These are phyloP conservation scores for Allomyces macrogynus DNA, from an alignment of 192 early-diverging fungal genomes.

Conservation along the genomic window DNA sequence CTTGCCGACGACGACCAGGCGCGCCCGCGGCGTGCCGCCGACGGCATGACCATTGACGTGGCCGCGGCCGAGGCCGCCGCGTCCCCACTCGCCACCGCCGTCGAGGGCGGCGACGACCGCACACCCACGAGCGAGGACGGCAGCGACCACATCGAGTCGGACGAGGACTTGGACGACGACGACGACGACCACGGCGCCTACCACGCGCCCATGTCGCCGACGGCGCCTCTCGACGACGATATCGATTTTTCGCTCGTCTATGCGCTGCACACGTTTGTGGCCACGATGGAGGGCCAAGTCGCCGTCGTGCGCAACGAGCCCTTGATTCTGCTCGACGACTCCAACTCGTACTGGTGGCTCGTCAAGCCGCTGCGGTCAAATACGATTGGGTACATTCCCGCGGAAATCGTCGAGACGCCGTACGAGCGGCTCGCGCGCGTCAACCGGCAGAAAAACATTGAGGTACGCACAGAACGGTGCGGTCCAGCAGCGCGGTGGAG, in stretches of 20 bases:
- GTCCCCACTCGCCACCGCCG: background rate
- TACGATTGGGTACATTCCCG: conserved; percentile 70
- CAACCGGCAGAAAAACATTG: conserved; percentile 53
- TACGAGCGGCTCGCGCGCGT: conserved; percentile 56
- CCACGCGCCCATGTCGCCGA: background rate
- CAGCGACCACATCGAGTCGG: background rate
- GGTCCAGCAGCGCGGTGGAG: no score
- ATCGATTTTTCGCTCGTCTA: conserved; percentile 65
- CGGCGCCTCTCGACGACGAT: conserved; percentile 22
- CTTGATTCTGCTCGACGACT: conserved; percentile 61
- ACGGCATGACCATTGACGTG: background rate
- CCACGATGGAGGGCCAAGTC: conserved; percentile 65
- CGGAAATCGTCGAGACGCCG: conserved; percentile 53
- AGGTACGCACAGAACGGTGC: background rate
- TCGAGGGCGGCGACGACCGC: background rate
- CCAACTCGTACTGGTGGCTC: conserved; percentile 67
- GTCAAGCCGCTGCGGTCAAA: conserved; percentile 43
- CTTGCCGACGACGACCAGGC: no score
- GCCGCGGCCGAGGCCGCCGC: background rate
- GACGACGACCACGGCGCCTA: background rate
- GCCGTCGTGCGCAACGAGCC: conserved; percentile 57
- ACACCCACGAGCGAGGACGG: background rate
- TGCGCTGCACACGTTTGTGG: conserved; percentile 66
- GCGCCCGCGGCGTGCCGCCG: no score
- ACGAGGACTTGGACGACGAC: background rate